Percentiles rank a stretch among this genome's conserved stretches.
Conservation (phyloP, 2,329 filamentous ascomycete species). For the Mollisiaceae sp. region DNA sequence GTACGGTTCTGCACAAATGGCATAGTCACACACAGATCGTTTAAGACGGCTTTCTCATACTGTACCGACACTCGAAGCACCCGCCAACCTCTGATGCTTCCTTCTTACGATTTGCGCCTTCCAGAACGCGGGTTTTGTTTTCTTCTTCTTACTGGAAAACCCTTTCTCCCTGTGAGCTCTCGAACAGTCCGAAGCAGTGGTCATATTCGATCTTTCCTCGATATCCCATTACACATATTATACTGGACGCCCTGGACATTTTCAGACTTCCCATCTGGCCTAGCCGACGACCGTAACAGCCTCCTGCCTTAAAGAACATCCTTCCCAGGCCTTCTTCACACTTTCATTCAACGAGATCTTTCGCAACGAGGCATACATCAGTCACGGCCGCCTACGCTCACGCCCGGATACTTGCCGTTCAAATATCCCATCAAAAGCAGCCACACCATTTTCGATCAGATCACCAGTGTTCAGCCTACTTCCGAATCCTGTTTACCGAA, state of each 20-base stretch:
- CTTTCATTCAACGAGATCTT: conserved; percentile 15
- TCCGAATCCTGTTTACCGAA: conserved; percentile 17
- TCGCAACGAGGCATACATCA: conserved; percentile 14
- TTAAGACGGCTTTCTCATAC: conserved; percentile 17
- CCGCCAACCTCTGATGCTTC: conserved; percentile 18
- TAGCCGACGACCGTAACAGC: conserved; percentile 5
- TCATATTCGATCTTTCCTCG: conserved; percentile 12
- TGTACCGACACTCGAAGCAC: conserved; percentile 14
- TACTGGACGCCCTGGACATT: conserved; percentile 13
- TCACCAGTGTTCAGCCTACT: conserved; percentile 22
- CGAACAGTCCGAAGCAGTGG: conserved; percentile 18
- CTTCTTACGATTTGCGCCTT: conserved; percentile 25
- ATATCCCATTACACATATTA: conserved; percentile 14
- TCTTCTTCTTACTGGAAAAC: conserved; percentile 22
- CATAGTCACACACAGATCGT: conserved; percentile 17
- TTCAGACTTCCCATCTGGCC: conserved; percentile 9
- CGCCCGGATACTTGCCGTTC: conserved; percentile 10
- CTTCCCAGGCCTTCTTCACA: conserved; percentile 9
- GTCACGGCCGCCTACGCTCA: conserved; percentile 4
- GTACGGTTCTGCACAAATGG: conserved; percentile 10
- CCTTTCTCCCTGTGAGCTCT: conserved; percentile 11
- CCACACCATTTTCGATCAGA: conserved; percentile 16
- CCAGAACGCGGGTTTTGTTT: conserved; percentile 28
- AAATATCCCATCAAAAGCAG: conserved; percentile 12
- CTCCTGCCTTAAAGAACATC: conserved; percentile 19